A percentile compares a stretch with the other conserved stretches of the same genome.
These are phyloP conservation scores for Claviceps spartinae DNA, from an alignment of 2,329 filamentous ascomycete species.

Conservation along the genomic window DNA sequence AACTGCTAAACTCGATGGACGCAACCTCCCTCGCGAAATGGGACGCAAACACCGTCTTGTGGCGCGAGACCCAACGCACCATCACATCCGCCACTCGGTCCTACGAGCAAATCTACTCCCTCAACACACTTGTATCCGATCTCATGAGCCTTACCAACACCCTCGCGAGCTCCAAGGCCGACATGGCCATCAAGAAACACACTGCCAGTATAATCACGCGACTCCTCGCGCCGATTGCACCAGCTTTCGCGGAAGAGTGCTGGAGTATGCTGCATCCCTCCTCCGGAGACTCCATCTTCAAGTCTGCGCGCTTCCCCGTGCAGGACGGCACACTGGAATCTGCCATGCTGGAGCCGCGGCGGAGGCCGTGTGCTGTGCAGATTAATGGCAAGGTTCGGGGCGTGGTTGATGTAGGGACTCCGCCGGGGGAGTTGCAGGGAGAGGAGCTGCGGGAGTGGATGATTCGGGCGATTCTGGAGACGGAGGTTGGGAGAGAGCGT, in stretches of 20 bases:
- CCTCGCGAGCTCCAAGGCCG: constrained; percentile 33
- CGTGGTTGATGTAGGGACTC: constrained; percentile 47
- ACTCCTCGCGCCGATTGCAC: constrained; percentile 67
- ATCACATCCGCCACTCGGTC: constrained; percentile 54
- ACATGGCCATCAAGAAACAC: constrained; percentile 30
- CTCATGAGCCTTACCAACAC: constrained; percentile 70
- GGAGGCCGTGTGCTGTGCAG: constrained; percentile 52
- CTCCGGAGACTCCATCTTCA: constrained; percentile 25
- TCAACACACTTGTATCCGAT: constrained; percentile 76
- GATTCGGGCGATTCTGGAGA: constrained; percentile 44
- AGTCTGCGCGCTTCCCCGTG: constrained; percentile 43
- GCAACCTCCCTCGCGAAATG: constrained; percentile 22
- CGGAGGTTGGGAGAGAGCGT: constrained; percentile 44
- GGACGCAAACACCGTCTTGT: constrained; percentile 38
- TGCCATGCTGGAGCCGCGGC: constrained; percentile 34
- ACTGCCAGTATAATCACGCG: constrained; percentile 46
- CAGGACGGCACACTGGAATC: constrained; percentile 36
- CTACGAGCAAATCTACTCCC: constrained; percentile 56
- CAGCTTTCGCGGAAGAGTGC: constrained; percentile 69
- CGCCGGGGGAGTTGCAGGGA: constrained; percentile 26
- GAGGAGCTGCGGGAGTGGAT: constrained; percentile 46
- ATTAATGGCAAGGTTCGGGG: constrained; percentile 68
- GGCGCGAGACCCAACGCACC: constrained; percentile 53
- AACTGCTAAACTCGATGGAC: constrained; percentile 17
- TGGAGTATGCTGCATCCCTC: constrained; percentile 47